These are phyloP conservation scores for Trichoderma atrobrunneum DNA, from an alignment of 2,329 filamentous ascomycete genomes.

Conservation along the genomic window DNA sequence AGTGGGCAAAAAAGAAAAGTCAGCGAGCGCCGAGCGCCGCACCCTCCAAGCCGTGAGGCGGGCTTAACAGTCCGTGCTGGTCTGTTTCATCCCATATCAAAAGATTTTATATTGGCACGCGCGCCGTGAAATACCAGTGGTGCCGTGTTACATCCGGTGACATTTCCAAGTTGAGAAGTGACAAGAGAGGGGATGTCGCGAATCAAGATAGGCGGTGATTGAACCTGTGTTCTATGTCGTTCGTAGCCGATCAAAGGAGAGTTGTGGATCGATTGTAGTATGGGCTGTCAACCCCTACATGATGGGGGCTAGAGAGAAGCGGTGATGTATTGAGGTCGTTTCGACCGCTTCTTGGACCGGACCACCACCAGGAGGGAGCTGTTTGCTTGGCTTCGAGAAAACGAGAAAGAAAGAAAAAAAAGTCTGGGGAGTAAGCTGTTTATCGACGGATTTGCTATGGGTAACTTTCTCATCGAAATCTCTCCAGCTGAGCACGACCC, in stretches of 20 bases:
- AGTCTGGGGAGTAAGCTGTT: constrained; percentile 5
- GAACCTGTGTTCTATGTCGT: background rate
- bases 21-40: constrained; percentile 8
- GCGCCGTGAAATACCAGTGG: background rate
- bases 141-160: background rate
- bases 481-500: background rate
- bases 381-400: background rate
- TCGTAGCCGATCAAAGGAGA: background rate
- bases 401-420: background rate
- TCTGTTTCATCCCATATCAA: background rate
- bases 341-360: background rate
- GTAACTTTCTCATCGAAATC: background rate
- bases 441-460: constrained; percentile 4
- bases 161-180: background rate
- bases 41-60: background rate
- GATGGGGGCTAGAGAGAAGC: background rate
- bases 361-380: background rate
- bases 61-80: background rate
- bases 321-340: background rate
- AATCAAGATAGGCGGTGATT: background rate
- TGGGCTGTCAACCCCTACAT: background rate
- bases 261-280: background rate
- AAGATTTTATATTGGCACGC: background rate
- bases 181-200: background rate
- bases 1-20: background rate